These are phyloP conservation scores for Apiospora rasikravindrae DNA, from an alignment of 2,329 filamentous ascomycete genomes.

Conservation along the genomic window DNA sequence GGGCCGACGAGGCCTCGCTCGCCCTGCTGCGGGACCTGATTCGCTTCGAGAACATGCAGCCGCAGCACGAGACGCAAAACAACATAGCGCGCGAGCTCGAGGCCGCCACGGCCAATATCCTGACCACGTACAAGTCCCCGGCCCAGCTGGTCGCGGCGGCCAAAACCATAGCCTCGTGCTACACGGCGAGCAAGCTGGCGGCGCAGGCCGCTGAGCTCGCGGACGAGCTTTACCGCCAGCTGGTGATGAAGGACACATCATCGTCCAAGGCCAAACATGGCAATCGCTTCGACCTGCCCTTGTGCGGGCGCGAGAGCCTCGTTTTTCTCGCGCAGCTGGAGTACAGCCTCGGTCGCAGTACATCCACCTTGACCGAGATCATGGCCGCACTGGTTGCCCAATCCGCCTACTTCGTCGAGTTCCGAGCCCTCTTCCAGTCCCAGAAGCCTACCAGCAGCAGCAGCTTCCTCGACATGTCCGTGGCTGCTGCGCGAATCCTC, in stretches of 20 bases:
- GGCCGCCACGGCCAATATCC: constrained; percentile 39
- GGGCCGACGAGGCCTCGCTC: constrained; percentile 46
- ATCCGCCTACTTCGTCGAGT: constrained; percentile 45
- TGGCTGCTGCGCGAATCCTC: constrained; percentile 41
- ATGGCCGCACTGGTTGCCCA: constrained; percentile 50
- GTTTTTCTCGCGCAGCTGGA: constrained; percentile 53
- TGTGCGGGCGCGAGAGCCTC: constrained; percentile 40
- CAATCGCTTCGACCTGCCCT: constrained; percentile 39
- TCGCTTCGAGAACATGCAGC: constrained; percentile 40
- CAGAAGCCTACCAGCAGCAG: too few species aligned
- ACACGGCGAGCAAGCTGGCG: constrained; percentile 40
- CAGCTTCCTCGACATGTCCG: constrained; percentile 42
- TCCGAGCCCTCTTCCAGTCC: constrained; percentile 42
- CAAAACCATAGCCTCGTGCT: constrained; percentile 42
- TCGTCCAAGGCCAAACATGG: constrained; percentile 33
- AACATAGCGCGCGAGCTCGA: constrained; percentile 40
- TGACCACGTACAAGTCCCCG: constrained; percentile 38
- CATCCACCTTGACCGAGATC: constrained; percentile 45
- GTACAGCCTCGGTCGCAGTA: constrained; percentile 41
- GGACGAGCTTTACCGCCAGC: constrained; percentile 45
- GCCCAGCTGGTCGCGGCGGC: constrained; percentile 40
- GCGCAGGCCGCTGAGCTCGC: constrained; percentile 39
- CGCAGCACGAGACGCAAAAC: constrained; percentile 34
- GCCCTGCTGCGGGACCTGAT: constrained; percentile 43
- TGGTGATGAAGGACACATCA: constrained; percentile 43